A percentile compares a stretch with the other conserved stretches of the same genome.
Evolutionary conservation across 768 basidiomycete genomes (phyloP).

Genomic region (Leccinellum luteum): DNA sequence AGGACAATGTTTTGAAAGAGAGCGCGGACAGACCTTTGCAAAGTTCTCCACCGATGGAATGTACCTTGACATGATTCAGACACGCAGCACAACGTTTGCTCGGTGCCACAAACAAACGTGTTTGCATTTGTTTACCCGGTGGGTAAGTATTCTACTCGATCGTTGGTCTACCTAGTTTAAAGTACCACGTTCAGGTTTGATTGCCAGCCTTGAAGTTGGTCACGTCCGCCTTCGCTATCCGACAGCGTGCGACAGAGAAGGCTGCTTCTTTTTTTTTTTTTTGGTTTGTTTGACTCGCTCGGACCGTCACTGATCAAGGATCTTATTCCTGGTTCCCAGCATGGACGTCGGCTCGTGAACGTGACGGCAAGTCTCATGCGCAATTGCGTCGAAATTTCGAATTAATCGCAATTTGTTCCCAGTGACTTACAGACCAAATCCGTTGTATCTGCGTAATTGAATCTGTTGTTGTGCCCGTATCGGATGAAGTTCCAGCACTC

Average conservation of each 20-base stretch:
- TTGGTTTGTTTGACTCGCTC: no score
- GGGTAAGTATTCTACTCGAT: neutral
- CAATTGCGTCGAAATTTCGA: neutral
- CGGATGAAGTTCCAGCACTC: no score
- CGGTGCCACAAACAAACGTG: neutral
- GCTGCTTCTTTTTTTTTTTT: no score
- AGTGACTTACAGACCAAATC: no score
- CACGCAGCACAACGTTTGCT: neutral
- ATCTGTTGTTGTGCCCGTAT: no score
- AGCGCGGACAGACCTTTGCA: conserved; percentile 36
- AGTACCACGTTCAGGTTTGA: no score
- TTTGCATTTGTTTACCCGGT: conserved; percentile 11
- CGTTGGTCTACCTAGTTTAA: no score
- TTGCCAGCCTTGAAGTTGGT: no score
- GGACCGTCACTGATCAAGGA: neutral
- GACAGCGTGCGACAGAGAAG: neutral
- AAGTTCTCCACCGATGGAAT: conserved; percentile 44
- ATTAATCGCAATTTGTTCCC: no score
- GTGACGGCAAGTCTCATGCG: neutral
- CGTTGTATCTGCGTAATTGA: no score
- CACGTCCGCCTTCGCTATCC: no score
- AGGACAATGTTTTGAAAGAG: neutral
- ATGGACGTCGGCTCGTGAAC: neutral
- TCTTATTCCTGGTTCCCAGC: no score
- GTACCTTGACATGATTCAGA: conserved; percentile 34